Base-by-base conservation (phyloP, 2,329 filamentous ascomycete genomes). In the Lasiodiplodia sp. region DNA sequence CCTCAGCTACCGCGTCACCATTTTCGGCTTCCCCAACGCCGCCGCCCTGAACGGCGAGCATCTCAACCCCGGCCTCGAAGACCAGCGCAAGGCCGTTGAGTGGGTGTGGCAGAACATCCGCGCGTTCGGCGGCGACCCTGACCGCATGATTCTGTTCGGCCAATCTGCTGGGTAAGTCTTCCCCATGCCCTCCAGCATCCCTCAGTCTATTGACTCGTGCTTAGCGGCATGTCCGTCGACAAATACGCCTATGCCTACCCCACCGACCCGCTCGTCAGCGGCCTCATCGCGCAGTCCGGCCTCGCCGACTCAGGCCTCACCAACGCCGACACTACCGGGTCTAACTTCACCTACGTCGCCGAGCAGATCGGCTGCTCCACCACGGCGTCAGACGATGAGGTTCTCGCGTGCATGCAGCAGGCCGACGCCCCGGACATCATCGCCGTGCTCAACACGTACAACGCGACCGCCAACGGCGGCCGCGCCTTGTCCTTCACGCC, bases 191-290 rank as follows among this genome's bases (percentile, higher is more conserved):
- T 8, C 25, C 7, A 4, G 12, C 40, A 4, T 21, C 34, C 21
- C 2, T 4, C n/a, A 16, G 11, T 14, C 10, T 16, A 37, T 16
- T 56, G 25, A 56, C 51, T 11, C 10, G 6, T 6, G 4, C 6
- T 16, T 25, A 62, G 57, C 18, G 57, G 57, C 88, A 88, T 70
- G 85, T 85, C 21, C 86, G 86, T 18, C 83, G 86, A 69, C 76
- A 81, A 1, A 60, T 74, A 1, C 75, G 76, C n/a, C 84, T 86
- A 70, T 80, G 80, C 0, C 76, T 85, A 21, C 83, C 82, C 73
- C 85, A 85, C 14, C 81, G 85, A 73, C 84, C 82, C 38, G 83
- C 85, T 3, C 84, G 85, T 10, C 37, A 72, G 77, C 18, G 83
- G 78, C 11, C 76, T 84, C 34, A 83, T 86, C 69, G 77, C 80